These are phyloP conservation scores for Fraxinus sp. DNA, from an alignment of 305 asterid genomes.

Conservation along the genomic window DNA sequence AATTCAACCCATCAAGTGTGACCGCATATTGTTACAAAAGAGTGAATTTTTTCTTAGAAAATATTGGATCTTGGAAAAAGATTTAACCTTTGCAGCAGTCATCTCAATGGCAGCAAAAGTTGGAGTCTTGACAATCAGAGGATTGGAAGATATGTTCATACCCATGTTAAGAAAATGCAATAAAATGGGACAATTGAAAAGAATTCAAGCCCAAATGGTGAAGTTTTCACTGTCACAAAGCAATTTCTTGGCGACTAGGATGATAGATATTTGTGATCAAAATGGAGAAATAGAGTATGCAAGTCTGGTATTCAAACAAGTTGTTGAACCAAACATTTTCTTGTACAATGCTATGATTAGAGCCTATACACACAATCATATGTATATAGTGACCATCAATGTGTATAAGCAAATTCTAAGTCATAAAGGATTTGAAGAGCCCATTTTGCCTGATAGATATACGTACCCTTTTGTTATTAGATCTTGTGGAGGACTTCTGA, in stretches of 20 bases:
- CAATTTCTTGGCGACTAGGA: constrained; percentile 74
- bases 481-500: constrained; percentile 56
- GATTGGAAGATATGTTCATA: constrained; percentile 61
- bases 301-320: constrained; percentile 50
- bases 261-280: constrained; percentile 71
- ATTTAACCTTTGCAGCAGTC: background rate
- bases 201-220: constrained; percentile 66
- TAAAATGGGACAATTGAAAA: constrained; percentile 41
- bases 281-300: constrained; percentile 58
- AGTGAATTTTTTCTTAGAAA: background rate
- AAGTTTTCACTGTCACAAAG: constrained; percentile 58
- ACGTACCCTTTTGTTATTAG: constrained; percentile 78
- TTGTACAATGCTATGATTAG: constrained; percentile 63
- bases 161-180: constrained; percentile 54
- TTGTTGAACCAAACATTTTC: constrained; percentile 55
- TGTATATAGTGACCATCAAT: constrained; percentile 37
- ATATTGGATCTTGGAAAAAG: background rate
- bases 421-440: constrained; percentile 26
- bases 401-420: constrained; percentile 48
- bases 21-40: background rate
- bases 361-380: constrained; percentile 47
- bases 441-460: constrained; percentile 49
- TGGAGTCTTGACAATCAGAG: constrained; percentile 44
- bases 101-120: constrained; percentile 33
- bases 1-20: background rate